phyloP scores from a whole-genome alignment of 1,284 basidiomycete species.

The Porphyrellus sp. region DNA sequence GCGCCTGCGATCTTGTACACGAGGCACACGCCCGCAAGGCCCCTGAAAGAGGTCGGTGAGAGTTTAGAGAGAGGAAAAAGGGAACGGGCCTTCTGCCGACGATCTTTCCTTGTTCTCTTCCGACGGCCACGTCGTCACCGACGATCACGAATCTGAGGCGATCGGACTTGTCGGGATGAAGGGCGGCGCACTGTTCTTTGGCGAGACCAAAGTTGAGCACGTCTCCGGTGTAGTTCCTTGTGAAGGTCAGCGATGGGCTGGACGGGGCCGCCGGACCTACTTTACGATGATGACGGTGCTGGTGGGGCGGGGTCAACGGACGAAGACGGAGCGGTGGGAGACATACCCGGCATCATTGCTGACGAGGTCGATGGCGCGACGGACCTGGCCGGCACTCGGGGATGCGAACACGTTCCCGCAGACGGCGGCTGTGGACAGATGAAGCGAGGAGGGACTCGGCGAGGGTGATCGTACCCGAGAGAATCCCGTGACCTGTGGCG shows the following conservation, averaged over 20 bases:
- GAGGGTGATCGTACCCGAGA: no score
- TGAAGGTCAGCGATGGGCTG: conserved; percentile 7
- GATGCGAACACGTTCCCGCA: conserved; percentile 88
- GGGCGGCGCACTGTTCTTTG: conserved; percentile 78
- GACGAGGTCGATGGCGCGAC: conserved; percentile 74
- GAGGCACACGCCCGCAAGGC: conserved; percentile 84
- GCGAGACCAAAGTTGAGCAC: conserved; percentile 92
- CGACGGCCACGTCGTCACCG: conserved; percentile 90
- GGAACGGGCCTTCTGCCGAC: conserved; percentile 70
- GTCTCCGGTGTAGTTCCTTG: conserved; percentile 84
- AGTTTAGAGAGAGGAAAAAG: background rate
- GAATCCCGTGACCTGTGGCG: conserved; percentile 56
- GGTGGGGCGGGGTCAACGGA: conserved; percentile 5
- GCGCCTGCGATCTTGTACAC: conserved; percentile 93
- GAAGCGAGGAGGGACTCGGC: background rate
- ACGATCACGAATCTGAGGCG: conserved; percentile 82
- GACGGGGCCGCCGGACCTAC: conserved; percentile 39
- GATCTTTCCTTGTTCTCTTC: conserved; percentile 72
- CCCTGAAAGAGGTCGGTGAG: conserved; percentile 42
- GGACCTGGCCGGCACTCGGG: conserved; percentile 81
- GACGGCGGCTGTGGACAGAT: conserved; percentile 62
- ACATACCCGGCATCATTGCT: conserved; percentile 73
- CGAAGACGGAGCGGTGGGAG: background rate
- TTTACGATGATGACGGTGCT: conserved; percentile 85
- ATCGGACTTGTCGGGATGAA: conserved; percentile 63